A percentile compares a stretch with the other conserved stretches of the same genome.
Conservation (phyloP, 1,284 basidiomycete species). For the Neolentinus lepideus region DNA sequence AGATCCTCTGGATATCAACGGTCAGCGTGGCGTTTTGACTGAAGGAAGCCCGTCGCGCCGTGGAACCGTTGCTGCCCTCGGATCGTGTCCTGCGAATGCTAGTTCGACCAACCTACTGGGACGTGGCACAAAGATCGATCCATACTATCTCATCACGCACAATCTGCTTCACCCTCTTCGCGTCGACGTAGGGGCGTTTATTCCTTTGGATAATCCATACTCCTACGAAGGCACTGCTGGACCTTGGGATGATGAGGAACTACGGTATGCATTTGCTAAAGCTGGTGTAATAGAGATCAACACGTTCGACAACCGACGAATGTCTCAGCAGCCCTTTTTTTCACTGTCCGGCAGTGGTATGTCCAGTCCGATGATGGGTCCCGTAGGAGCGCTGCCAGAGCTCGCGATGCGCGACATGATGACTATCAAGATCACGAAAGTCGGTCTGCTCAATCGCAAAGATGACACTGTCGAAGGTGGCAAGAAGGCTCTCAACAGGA, state of each 20-base stretch:
- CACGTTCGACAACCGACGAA: slow-evolving; percentile 28
- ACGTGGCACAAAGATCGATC: slow-evolving; percentile 73
- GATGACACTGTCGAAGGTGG: slow-evolving; percentile 76
- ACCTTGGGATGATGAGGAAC: slow-evolving; percentile 61
- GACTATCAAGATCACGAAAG: slow-evolving; percentile 74
- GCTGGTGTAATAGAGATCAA: slow-evolving; percentile 59
- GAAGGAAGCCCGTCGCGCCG: slow-evolving; percentile 39
- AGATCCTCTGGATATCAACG: slow-evolving; percentile 70
- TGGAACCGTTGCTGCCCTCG: slow-evolving; percentile 9
- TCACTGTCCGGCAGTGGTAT: slow-evolving; percentile 33
- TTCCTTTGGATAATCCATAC: slow-evolving; percentile 70
- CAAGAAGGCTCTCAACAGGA: slow-evolving; percentile 69
- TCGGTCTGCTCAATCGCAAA: slow-evolving; percentile 79
- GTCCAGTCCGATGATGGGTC: slow-evolving; percentile 19
- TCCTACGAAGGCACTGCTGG: slow-evolving; percentile 68
- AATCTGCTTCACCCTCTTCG: slow-evolving; percentile 70
- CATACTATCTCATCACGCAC: slow-evolving; percentile 86
- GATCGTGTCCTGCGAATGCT: slow-evolving; percentile 26
- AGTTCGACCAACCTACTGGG: slow-evolving; percentile 34
- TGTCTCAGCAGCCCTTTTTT: slow-evolving; percentile 40
- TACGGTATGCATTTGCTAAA: slow-evolving; percentile 66
- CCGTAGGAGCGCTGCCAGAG: slow-evolving; percentile 15
- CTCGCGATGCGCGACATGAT: slow-evolving; percentile 27
- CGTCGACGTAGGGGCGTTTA: slow-evolving; percentile 59
- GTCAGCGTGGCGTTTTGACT: slow-evolving; percentile 38